Conservation (phyloP, 1,284 basidiomycete genomes). For the Porphyrellus sp. region DNA sequence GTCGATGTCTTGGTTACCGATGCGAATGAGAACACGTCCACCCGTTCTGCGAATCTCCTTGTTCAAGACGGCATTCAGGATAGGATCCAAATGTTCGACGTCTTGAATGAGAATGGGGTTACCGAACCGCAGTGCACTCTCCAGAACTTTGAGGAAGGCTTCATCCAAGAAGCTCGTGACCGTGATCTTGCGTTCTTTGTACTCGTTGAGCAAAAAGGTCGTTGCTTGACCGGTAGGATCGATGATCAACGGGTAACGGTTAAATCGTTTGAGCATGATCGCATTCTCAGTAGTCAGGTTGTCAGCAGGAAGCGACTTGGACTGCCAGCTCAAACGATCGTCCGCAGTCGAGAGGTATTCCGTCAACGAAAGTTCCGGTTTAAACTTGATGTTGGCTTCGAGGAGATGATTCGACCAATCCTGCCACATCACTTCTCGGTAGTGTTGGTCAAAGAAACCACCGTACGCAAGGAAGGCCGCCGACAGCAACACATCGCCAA, state of each 20-base stretch:
- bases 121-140: constrained; percentile 98
- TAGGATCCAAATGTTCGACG: constrained; percentile 96
- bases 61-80: constrained; percentile 96
- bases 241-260: constrained; percentile 96
- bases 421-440: constrained; percentile 96
- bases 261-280: constrained; percentile 98
- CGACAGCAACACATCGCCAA: constrained; percentile 94
- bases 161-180: constrained; percentile 99
- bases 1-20: constrained; percentile 99
- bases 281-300: constrained; percentile 97
- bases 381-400: constrained; percentile 92
- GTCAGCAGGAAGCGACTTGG: constrained; percentile 91
- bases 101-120: constrained; percentile 97
- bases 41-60: constrained; percentile 94
- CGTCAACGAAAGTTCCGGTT: constrained; percentile 86
- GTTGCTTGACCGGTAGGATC: constrained; percentile 99
- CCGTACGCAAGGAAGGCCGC: constrained; percentile 97
- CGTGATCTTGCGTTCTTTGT: constrained; percentile 94
- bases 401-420: constrained; percentile 89
- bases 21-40: constrained; percentile 94
- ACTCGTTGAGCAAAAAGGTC: constrained; percentile 90
- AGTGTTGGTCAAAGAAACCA: constrained; percentile 98
- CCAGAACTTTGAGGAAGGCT: constrained; percentile 96
- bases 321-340: constrained; percentile 94
- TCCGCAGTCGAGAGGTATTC: constrained; percentile 98